These are phyloP conservation scores for Colletotrichum orchidophilum DNA, from an alignment of 2,329 filamentous ascomycete species.

Conservation along the genomic window DNA sequence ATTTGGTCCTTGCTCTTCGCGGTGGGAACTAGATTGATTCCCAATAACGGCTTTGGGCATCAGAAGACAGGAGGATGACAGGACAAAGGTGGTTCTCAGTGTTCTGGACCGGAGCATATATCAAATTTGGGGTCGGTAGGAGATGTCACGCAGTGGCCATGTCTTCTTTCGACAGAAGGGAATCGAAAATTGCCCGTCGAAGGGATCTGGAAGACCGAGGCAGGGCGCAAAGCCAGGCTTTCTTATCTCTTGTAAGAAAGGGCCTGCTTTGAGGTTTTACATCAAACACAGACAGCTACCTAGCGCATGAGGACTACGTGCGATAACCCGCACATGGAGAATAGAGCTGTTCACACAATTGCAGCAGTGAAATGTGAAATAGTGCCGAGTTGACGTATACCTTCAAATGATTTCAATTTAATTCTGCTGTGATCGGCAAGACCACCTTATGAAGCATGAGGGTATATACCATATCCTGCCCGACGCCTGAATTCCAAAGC, in stretches of 20 bases:
- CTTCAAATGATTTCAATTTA: not conserved
- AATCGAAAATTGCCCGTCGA: not conserved
- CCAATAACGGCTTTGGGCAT: not conserved
- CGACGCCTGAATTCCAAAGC: slow-evolving; percentile 1
- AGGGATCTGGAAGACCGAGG: not conserved
- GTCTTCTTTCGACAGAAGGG: not conserved
- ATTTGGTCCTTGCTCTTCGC: slow-evolving; percentile 93
- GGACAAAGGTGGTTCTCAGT: not conserved
- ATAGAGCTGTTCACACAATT: not conserved
- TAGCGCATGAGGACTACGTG: not conserved
- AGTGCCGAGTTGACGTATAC: not conserved
- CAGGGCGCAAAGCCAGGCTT: not conserved
- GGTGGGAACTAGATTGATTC: slow-evolving; percentile 63
- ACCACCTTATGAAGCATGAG: slow-evolving; percentile 16
- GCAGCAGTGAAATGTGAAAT: not conserved
- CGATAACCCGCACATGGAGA: not conserved
- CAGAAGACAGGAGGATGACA: not conserved
- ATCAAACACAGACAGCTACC: not conserved
- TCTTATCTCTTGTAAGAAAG: not conserved
- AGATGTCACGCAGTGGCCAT: not conserved
- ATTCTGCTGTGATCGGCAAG: not conserved
- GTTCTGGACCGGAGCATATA: not conserved
- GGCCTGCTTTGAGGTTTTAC: not conserved
- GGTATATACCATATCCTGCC: slow-evolving; percentile 15
- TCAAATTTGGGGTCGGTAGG: too few species aligned